These are phyloP conservation scores for Colletotrichum gloeosporioides DNA, from an alignment of 2,329 filamentous ascomycete genomes.

Conservation along the genomic window DNA sequence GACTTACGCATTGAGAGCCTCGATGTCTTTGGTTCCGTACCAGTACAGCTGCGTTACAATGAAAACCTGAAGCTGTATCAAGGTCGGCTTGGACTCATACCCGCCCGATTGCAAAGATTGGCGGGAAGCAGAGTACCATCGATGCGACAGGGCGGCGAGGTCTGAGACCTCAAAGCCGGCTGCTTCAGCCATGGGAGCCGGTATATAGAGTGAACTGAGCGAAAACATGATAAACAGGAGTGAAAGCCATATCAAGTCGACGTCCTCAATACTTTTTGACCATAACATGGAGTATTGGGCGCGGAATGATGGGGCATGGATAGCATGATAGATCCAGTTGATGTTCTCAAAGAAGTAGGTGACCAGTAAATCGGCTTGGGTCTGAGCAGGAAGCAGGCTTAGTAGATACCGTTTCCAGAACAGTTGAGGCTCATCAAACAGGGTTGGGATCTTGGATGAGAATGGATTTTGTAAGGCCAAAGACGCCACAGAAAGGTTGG, in stretches of 20 bases:
- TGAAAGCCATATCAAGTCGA: constrained; percentile 35
- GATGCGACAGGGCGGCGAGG: constrained; percentile 24
- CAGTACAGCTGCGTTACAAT: constrained; percentile 31
- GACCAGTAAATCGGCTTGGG: constrained; percentile 29
- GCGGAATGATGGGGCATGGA: constrained; percentile 23
- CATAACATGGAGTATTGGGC: constrained; percentile 31
- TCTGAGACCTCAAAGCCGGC: constrained; percentile 25
- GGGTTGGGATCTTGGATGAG: constrained; percentile 8
- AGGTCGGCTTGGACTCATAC: constrained; percentile 30
- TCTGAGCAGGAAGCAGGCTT: constrained; percentile 15
- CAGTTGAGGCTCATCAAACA: constrained; percentile 1
- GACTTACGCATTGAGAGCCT: constrained; percentile 35
- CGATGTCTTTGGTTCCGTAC: constrained; percentile 34
- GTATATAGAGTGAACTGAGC: constrained; percentile 30
- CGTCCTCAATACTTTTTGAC: constrained; percentile 26
- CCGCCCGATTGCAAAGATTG: constrained; percentile 32
- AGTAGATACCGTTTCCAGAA: constrained; percentile 20
- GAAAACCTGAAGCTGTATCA: constrained; percentile 25
- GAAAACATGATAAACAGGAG: constrained; percentile 34
- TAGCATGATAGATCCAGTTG: constrained; percentile 33
- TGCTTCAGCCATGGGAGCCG: constrained; percentile 25
- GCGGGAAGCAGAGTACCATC: constrained; percentile 32
- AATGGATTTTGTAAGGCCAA: background rate
- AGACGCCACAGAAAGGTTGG: background rate
- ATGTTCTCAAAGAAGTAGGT: constrained; percentile 34